phyloP scores from a whole-genome alignment of 257 asterid genomes.

The Gynochthodes officinalis region DNA sequence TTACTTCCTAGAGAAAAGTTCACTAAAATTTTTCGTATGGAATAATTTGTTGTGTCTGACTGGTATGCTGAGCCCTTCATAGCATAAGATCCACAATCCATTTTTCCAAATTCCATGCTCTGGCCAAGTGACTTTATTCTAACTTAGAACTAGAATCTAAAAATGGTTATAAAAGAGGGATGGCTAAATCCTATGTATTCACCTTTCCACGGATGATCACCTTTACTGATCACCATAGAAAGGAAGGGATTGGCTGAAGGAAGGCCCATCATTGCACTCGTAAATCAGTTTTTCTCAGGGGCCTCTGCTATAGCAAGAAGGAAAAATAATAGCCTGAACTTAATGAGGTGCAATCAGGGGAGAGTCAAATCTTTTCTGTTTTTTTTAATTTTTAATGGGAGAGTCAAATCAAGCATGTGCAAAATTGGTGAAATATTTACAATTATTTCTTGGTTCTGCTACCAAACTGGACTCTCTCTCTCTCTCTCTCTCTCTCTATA shows the following conservation, averaged over 20 bases:
- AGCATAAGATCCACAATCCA: too few species aligned
- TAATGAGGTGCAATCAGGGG: neutral
- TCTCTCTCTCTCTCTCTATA: too few species aligned
- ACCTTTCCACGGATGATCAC: neutral
- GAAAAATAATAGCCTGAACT: neutral
- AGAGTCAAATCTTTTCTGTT: neutral
- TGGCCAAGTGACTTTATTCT: neutral
- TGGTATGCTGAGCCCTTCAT: neutral
- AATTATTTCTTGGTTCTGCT: slow-evolving; percentile 4
- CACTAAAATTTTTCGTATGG: neutral
- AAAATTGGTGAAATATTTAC: neutral
- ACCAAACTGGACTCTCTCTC: neutral
- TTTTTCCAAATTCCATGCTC: neutral
- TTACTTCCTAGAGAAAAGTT: neutral
- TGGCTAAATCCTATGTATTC: too few species aligned
- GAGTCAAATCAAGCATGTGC: neutral
- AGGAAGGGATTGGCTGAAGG: too few species aligned
- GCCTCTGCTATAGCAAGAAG: neutral
- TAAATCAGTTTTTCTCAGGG: too few species aligned
- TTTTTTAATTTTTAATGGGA: too few species aligned
- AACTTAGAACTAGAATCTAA: neutral
- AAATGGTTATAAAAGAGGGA: neutral
- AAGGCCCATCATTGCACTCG: too few species aligned
- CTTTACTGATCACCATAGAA: too few species aligned
- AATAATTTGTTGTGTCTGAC: neutral